Conservation (phyloP, 768 basidiomycete species). For the Crucibulum laeve region DNA sequence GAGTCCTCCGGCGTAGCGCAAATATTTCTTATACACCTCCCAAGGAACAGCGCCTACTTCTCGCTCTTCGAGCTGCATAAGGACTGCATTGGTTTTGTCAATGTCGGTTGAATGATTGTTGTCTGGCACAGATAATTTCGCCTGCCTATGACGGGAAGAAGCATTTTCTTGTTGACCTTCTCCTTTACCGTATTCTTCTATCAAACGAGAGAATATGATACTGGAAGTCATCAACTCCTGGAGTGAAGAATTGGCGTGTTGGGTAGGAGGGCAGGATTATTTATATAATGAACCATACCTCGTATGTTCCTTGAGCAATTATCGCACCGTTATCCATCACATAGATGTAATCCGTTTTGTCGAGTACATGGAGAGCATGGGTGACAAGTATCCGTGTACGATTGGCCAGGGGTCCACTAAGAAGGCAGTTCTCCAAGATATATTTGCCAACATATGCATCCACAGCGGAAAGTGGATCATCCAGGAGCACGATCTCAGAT, state of each 20-base stretch:
- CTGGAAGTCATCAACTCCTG: constrained; percentile 3
- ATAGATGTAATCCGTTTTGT: constrained; percentile 51
- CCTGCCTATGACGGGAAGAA: not conserved
- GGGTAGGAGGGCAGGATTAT: too few species aligned
- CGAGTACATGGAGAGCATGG: constrained; percentile 43
- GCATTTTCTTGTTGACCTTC: not conserved
- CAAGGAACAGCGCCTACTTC: constrained; percentile 50
- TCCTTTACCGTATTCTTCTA: constrained; percentile 7
- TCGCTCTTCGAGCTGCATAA: constrained; percentile 59
- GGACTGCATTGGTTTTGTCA: constrained; percentile 21
- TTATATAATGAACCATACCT: constrained; percentile 16
- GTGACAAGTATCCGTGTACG: constrained; percentile 53
- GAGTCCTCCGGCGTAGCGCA: constrained; percentile 43
- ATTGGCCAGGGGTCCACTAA: constrained; percentile 36
- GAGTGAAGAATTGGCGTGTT: too few species aligned
- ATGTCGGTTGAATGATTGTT: not conserved
- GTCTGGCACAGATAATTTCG: not conserved
- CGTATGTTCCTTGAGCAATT: constrained; percentile 50
- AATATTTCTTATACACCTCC: constrained; percentile 44
- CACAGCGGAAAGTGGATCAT: constrained; percentile 72
- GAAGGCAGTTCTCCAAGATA: constrained; percentile 51
- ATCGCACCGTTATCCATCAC: constrained; percentile 48
- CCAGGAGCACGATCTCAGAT: constrained; percentile 64
- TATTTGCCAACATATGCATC: constrained; percentile 65
- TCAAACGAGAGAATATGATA: constrained; percentile 5